phyloP scores from a whole-genome alignment of 2,329 filamentous ascomycete genomes.

The Fusarium bulbicola region DNA sequence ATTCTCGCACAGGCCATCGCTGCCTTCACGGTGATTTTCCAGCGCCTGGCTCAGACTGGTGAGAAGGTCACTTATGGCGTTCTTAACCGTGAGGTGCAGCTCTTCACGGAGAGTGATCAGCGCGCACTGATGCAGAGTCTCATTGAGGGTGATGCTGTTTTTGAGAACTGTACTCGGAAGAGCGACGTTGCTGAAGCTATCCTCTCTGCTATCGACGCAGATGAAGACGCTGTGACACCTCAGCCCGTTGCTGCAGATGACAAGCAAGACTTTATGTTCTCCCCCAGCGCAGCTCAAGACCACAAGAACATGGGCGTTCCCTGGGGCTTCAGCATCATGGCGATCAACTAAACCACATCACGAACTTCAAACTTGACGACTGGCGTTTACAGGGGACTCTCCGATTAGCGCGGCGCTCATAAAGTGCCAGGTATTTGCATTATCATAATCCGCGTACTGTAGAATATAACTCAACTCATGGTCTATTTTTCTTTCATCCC shows the following conservation, averaged over 20 bases:
- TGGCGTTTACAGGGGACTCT: conserved; percentile 31
- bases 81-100: conserved; percentile 41
- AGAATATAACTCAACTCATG: conserved; percentile 45
- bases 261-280: conserved; percentile 37
- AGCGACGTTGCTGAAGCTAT: conserved; percentile 37
- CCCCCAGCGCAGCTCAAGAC: conserved; percentile 34
- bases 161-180: conserved; percentile 34
- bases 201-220: conserved; percentile 39
- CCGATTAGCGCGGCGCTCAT: conserved; percentile 26
- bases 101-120: conserved; percentile 43
- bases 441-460: conserved; percentile 32
- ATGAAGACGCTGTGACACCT: conserved; percentile 35
- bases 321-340: conserved; percentile 41
- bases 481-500: conserved; percentile 26
- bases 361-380: conserved; percentile 32
- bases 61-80: conserved; percentile 37
- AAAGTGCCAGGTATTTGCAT: conserved; percentile 27
- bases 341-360: conserved; percentile 39
- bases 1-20: conserved; percentile 42
- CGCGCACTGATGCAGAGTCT: conserved; percentile 37
- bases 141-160: conserved; percentile 39
- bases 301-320: conserved; percentile 42
- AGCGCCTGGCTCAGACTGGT: conserved; percentile 36
- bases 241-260: conserved; percentile 39
- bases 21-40: conserved; percentile 37